These are phyloP conservation scores for Mucor indicus DNA, from an alignment of 371 early-diverging fungal genomes.

Conservation along the genomic window DNA sequence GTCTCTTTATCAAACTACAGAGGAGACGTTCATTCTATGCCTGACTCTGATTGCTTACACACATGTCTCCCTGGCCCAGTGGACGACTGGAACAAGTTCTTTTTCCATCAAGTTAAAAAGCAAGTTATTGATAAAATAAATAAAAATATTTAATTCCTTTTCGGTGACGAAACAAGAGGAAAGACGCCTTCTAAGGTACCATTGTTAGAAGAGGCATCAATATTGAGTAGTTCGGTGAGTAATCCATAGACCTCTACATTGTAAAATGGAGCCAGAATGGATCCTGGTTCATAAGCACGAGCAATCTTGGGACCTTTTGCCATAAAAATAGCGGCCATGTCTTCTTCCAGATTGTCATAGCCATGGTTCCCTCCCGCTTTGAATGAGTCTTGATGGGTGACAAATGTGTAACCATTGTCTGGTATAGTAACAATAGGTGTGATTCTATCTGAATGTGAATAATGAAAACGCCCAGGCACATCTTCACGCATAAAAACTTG, in stretches of 20 bases:
- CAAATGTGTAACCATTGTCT: conserved; percentile 60
- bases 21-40: conserved; percentile 14
- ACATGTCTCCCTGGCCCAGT: conserved; percentile 30
- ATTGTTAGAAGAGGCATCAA: conserved; percentile 69
- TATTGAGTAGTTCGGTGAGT: conserved; percentile 58
- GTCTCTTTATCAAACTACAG: conserved; percentile 33
- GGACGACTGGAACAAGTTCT: conserved; percentile 32
- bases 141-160: no score
- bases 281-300: conserved; percentile 14
- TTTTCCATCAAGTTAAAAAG: conserved; percentile 35
- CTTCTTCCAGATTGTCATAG: conserved; percentile 71
- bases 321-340: conserved; percentile 89
- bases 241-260: conserved; percentile 79
- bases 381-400: conserved; percentile 40
- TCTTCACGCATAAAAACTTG: conserved; percentile 63
- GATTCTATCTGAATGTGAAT: conserved; percentile 57
- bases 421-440: conserved; percentile 75
- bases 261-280: conserved; percentile 54
- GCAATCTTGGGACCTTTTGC: conserved; percentile 77
- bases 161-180: conserved; percentile 10
- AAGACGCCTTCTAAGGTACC: conserved; percentile 48
- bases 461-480: conserved; percentile 67
- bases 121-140: conserved; percentile 12
- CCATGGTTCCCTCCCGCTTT: conserved; percentile 76
- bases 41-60: conserved; percentile 14